Percentiles rank a stretch among this genome's conserved stretches.
Conservation (phyloP, 176 grass and related monocot species). For the Oropetium thomaeum region DNA sequence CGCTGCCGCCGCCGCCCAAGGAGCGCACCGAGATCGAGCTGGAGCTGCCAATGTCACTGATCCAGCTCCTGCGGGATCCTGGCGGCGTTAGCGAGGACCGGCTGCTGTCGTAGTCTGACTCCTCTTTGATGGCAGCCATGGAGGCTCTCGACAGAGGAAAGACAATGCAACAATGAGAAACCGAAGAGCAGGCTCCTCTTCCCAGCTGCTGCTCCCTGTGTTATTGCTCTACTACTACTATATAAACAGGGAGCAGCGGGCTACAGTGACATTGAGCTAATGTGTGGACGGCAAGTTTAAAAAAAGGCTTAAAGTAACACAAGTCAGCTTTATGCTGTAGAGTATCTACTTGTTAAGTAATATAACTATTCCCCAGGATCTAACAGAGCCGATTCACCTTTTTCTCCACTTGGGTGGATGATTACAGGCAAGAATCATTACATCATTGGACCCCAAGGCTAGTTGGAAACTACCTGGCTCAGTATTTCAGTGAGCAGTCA, state of each 20-base stretch:
- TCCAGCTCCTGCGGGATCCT: slow-evolving; percentile 68
- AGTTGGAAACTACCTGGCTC: slow-evolving; percentile 45
- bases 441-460: slow-evolving; percentile 37
- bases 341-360: slow-evolving; percentile 29
- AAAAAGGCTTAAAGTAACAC: slow-evolving; percentile 20
- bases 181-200: slow-evolving; percentile 12
- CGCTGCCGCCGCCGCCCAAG: slow-evolving; percentile 12
- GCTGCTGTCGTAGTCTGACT: slow-evolving; percentile 86
- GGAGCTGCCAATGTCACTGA: slow-evolving; percentile 80
- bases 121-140: slow-evolving; percentile 54
- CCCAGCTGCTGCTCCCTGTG: slow-evolving; percentile 13
- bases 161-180: slow-evolving; percentile 5
- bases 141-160: slow-evolving; percentile 10
- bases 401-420: slow-evolving; percentile 49
- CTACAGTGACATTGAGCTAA: slow-evolving; percentile 15
- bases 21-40: slow-evolving; percentile 72
- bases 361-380: slow-evolving; percentile 42
- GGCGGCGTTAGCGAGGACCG: slow-evolving; percentile 63
- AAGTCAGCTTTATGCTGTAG: slow-evolving; percentile 30
- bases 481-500: slow-evolving; percentile 30
- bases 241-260: slow-evolving; percentile 18
- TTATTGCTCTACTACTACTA: too few species aligned
- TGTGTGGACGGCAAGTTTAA: slow-evolving; percentile 8
- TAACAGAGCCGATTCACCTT: slow-evolving; percentile 36
- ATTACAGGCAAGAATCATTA: slow-evolving; percentile 41